Percentiles rank a stretch among this genome's conserved stretches.
Conservation (phyloP, 2,329 filamentous ascomycete genomes). For the Penicillium sp. region DNA sequence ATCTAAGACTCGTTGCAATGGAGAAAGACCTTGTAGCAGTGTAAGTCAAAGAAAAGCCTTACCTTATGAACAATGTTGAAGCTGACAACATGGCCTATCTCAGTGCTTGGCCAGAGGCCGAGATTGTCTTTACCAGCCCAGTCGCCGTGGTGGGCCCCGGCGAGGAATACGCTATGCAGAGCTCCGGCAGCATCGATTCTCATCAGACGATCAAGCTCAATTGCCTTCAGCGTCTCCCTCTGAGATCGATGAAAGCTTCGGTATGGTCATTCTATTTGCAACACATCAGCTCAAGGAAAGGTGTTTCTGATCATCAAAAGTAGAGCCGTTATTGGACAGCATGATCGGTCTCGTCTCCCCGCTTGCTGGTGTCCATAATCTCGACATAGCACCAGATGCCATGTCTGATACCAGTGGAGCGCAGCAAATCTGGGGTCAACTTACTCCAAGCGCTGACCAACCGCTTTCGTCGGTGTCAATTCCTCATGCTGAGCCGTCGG, state of each 20-base stretch:
- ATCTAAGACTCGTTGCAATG: conserved; percentile 29
- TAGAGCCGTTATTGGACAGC: conserved; percentile 18
- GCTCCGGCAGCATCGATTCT: conserved; percentile 2
- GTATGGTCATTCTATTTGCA: background rate
- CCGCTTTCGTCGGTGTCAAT: conserved; percentile 2
- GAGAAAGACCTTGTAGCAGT: conserved; percentile 21
- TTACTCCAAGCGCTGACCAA: conserved; percentile 13
- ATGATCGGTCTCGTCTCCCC: conserved; percentile 19
- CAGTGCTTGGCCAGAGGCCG: conserved; percentile 20
- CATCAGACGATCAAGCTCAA: background rate
- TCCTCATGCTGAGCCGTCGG: conserved; percentile 3
- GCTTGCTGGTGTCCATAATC: conserved; percentile 19
- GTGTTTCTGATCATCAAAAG: background rate
- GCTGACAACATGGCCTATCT: background rate
- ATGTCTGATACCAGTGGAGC: conserved; percentile 10
- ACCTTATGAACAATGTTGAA: background rate
- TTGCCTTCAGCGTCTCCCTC: conserved; percentile 1
- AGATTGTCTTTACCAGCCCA: conserved; percentile 22
- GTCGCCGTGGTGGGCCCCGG: conserved; percentile 28
- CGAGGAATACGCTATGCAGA: conserved; percentile 20
- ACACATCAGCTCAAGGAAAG: background rate
- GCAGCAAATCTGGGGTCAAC: conserved; percentile 14
- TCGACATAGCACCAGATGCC: conserved; percentile 19
- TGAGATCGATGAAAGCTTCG: background rate
- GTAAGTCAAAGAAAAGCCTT: conserved; percentile 11